phyloP scores from a whole-genome alignment of 1,284 basidiomycete genomes.

The Cryptococcus sp. region DNA sequence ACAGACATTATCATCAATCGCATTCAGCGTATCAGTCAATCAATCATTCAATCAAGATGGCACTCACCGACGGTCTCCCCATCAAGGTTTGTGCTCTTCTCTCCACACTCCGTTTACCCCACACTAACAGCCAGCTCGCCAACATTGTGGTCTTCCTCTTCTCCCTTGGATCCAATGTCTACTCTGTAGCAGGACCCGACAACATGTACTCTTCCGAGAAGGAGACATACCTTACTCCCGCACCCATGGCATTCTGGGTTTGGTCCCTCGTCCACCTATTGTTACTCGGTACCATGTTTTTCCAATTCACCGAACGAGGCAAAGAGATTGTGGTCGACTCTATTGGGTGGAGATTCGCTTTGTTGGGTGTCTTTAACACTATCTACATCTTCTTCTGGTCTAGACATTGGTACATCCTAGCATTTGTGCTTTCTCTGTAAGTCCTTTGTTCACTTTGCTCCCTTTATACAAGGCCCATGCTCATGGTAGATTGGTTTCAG shows the following conservation, averaged over 20 bases:
- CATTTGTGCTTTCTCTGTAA: constrained; percentile 73
- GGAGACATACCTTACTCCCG: constrained; percentile 79
- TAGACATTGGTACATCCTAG: constrained; percentile 60
- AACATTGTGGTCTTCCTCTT: constrained; percentile 65
- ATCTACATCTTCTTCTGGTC: constrained; percentile 81
- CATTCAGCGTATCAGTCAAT: constrained; percentile 1
- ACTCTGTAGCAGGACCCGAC: constrained; percentile 68
- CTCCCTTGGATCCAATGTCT: constrained; percentile 70
- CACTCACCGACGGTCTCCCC: constrained; percentile 63
- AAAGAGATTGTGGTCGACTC: constrained; percentile 77
- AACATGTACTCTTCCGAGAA: constrained; percentile 51
- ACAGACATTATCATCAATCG: neutral
- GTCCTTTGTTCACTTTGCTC: neutral
- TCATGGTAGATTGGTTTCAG: constrained; percentile 51
- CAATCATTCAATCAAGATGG: constrained; percentile 17
- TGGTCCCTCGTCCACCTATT: constrained; percentile 59
- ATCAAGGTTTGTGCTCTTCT: constrained; percentile 59
- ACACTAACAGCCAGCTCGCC: constrained; percentile 52
- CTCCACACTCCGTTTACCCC: neutral
- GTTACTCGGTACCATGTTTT: constrained; percentile 79
- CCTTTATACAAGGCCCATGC: neutral
- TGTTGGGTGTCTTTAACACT: constrained; percentile 76
- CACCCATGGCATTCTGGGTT: constrained; percentile 54
- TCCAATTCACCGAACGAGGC: constrained; percentile 70
- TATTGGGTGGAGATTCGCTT: constrained; percentile 81